phyloP scores from a whole-genome alignment of 768 basidiomycete species.

The Tricholoma sp. region DNA sequence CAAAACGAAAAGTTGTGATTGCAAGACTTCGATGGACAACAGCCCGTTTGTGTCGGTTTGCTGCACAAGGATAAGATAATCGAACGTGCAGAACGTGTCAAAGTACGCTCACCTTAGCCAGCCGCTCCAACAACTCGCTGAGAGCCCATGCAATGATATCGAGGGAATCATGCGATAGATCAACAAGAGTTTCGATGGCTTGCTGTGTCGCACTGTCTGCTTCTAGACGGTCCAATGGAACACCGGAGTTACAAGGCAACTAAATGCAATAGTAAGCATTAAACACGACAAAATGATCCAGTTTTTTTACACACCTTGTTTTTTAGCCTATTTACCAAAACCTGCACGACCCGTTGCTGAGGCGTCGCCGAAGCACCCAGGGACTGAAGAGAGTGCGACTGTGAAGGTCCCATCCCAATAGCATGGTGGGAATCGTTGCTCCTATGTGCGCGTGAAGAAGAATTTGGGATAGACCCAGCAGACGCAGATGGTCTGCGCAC shows the following conservation, averaged over 20 bases:
- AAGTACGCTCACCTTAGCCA: slow-evolving; percentile 55
- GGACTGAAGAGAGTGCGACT: slow-evolving; percentile 29
- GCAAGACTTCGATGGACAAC: slow-evolving; percentile 65
- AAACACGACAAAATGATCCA: neutral
- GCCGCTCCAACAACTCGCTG: slow-evolving; percentile 69
- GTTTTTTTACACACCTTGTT: slow-evolving; percentile 51
- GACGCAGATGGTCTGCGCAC: slow-evolving; percentile 59
- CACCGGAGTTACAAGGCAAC: slow-evolving; percentile 85
- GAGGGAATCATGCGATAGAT: slow-evolving; percentile 70
- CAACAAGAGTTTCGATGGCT: slow-evolving; percentile 74
- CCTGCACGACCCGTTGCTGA: slow-evolving; percentile 79
- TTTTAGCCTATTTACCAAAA: slow-evolving; percentile 74
- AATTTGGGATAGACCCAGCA: slow-evolving; percentile 30
- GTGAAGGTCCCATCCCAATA: slow-evolving; percentile 12
- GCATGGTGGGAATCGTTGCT: slow-evolving; percentile 59
- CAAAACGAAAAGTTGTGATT: slow-evolving; percentile 82
- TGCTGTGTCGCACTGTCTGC: slow-evolving; percentile 70
- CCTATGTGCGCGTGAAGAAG: slow-evolving; percentile 48
- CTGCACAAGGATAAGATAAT: slow-evolving; percentile 22
- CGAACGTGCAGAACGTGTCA: neutral
- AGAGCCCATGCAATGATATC: slow-evolving; percentile 79
- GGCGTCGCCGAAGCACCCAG: slow-evolving; percentile 43
- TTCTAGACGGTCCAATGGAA: slow-evolving; percentile 68
- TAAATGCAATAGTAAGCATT: slow-evolving; percentile 21
- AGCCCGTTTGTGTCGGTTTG: slow-evolving; percentile 50